Evolutionary conservation across 257 asterid species (phyloP), one percentile per base, ranked within the genome.

Genomic region (Forsythia viridissima): DNA sequence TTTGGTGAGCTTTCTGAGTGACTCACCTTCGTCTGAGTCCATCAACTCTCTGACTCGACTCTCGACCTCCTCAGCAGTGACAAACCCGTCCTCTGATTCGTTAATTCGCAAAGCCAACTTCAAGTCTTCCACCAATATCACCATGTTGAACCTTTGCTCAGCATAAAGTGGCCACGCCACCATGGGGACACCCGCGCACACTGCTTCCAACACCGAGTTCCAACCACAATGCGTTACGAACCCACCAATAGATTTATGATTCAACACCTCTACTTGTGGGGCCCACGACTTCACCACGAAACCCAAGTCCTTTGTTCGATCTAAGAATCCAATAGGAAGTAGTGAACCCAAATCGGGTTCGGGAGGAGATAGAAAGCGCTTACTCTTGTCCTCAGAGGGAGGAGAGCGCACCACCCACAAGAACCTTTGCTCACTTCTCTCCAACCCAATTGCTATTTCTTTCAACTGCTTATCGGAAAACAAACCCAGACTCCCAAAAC

Each of bases 151-250:
- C 79, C 76, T 84, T 68, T 91, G 96, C 87, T 88, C 96, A 12
- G 92, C 96, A 75, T 89, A 86, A 15, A 88, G 77, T 1, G 96
- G 96, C 96, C 96, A 91, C 10, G 91, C 90, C 77, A 84, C 90
- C 93, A 91, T 86, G 6, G 93, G 87, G 75, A 91, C 91, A 0
- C 82, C 93, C 0, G 87, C 87, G 2, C 82, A 70, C 40, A 88
- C 74, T 36, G 92, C 93, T 57, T 91, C 96, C 84, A 91, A 77
- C n/a, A 83, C 76, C 69, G 96, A 91, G 77, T 89, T 89, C 96
- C 93, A 89, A 59, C 96, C 93, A 21, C 93, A 86, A 65, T 91
- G 96, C 0, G 94, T 89, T 71, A 89, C 89, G 24, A 91, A 89
- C 13, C 94, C 96, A 2, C 96, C 92, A 15, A 89, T 88, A 0